phyloP scores from a whole-genome alignment of 495 filamentous ascomycete species.

The Annulohypoxylon stygium region DNA sequence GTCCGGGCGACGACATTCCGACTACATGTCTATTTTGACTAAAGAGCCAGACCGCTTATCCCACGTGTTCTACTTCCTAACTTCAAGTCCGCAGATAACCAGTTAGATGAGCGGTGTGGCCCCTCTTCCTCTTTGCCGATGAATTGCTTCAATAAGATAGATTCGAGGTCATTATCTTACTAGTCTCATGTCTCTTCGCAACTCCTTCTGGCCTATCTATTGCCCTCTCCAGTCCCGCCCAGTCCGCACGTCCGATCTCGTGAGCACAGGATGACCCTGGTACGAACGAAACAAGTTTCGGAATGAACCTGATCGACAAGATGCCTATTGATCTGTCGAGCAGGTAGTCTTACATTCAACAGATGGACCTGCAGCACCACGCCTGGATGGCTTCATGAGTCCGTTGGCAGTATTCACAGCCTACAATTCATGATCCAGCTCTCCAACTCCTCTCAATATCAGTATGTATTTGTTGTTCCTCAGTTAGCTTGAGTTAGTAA shows the following conservation, averaged over 20 bases:
- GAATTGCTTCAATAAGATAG: neutral
- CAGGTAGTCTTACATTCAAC: neutral
- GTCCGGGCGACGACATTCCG: slow-evolving; percentile 43
- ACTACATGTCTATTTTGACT: slow-evolving; percentile 35
- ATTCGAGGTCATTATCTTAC: slow-evolving; percentile 14
- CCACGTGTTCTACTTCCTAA: slow-evolving; percentile 36
- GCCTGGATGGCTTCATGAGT: neutral
- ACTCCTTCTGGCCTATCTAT: neutral
- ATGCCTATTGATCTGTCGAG: neutral
- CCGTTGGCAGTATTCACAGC: neutral
- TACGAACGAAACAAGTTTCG: neutral
- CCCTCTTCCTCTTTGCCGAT: slow-evolving; percentile 10
- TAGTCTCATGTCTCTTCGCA: slow-evolving; percentile 18
- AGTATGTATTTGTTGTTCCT: neutral
- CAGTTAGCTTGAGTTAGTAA: neutral
- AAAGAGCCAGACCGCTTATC: slow-evolving; percentile 37
- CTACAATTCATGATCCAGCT: neutral
- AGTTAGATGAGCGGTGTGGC: slow-evolving; percentile 21
- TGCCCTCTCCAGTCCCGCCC: neutral
- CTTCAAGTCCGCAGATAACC: slow-evolving; percentile 4
- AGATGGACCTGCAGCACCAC: neutral
- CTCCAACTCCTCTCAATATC: neutral
- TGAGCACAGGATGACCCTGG: neutral
- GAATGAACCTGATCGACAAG: neutral
- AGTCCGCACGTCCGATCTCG: slow-evolving; percentile 1